Base-by-base conservation (phyloP, 2,329 filamentous ascomycete species). In the Nothomitra cinnamomea region DNA sequence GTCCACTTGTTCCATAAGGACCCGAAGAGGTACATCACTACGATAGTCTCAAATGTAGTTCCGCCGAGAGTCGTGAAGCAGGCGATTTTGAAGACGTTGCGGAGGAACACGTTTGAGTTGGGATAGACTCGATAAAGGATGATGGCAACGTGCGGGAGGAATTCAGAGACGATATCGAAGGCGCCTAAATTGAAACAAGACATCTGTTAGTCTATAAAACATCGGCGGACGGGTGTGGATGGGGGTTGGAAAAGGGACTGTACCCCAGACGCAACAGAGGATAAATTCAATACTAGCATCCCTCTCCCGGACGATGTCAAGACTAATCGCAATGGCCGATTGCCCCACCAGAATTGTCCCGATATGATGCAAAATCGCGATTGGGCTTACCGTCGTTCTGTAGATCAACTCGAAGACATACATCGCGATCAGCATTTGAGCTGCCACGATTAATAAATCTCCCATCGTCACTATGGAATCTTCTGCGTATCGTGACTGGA, bases 381-480 rank as follows among this genome's bases (percentile, higher is more conserved):
- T 65, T 0, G 64, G 65, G 1, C 68, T 71, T 3, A 72, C 60
- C 45, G 67, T 66, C 1, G 61, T 57, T 3, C 70, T 65, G 53
- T 69, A 72, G 43, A 72, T 61, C 4, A 72, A 61, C 57, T 72
- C 70, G 51, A 71, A 72, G 12, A 71, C 59, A 54, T 72, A 72
- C 67, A 72, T 72, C n/a, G 61, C 68, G 13, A 68, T 66, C 25
- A 72, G 59, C 57, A 70, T 63, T 50, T 72, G 67, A 3, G 67
- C 62, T 2, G 62, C 63, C 1, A 70, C 59, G 10, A 71, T 59
- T 17, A 72, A 56, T 0, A 70, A 55, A 57, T 72, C 70, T 0
- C 70, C 70, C 59, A 68, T 58, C 0, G 62, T 69, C n/a, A 70
- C 64, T 0, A 28, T 21, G 2, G 61, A 63, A 1, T 61, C 63